These are phyloP conservation scores for Elongisporangium anandrum DNA, from an alignment of 352 stramenopile genomes.

Conservation along the genomic window DNA sequence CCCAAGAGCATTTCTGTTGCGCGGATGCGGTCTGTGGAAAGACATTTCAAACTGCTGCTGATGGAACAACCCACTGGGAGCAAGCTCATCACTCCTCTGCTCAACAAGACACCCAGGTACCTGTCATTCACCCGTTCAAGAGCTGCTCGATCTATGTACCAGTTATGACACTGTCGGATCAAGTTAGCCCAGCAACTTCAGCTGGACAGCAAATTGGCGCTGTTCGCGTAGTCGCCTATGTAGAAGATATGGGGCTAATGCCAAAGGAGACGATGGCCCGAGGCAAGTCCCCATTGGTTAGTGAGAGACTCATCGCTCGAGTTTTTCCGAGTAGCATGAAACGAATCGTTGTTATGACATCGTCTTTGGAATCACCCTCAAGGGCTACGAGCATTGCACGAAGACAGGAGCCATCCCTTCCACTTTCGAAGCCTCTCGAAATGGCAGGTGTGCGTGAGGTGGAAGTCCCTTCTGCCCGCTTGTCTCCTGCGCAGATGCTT, in stretches of 20 bases:
- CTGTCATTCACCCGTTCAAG: constrained; percentile 19
- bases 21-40: constrained; percentile 22
- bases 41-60: constrained; percentile 25
- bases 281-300: background rate
- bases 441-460: background rate
- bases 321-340: background rate
- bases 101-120: background rate
- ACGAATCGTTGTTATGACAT: background rate
- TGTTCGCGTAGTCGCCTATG: constrained; percentile 27
- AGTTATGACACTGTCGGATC: constrained; percentile 26
- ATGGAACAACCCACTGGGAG: constrained; percentile 30
- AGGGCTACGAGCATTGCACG: background rate
- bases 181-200: constrained; percentile 1
- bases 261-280: background rate
- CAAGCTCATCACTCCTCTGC: constrained; percentile 18
- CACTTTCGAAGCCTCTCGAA: background rate
- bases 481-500: background rate
- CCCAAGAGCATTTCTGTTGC: constrained; percentile 44
- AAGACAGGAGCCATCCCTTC: background rate
- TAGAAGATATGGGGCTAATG: constrained; percentile 25
- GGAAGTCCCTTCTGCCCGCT: background rate
- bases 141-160: constrained; percentile 63
- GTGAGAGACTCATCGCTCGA: background rate
- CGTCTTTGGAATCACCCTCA: background rate
- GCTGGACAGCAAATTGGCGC: constrained; percentile 15